Evolutionary conservation across 495 filamentous ascomycete genomes (phyloP).

Genomic region (Mytilinidion resinicola): DNA sequence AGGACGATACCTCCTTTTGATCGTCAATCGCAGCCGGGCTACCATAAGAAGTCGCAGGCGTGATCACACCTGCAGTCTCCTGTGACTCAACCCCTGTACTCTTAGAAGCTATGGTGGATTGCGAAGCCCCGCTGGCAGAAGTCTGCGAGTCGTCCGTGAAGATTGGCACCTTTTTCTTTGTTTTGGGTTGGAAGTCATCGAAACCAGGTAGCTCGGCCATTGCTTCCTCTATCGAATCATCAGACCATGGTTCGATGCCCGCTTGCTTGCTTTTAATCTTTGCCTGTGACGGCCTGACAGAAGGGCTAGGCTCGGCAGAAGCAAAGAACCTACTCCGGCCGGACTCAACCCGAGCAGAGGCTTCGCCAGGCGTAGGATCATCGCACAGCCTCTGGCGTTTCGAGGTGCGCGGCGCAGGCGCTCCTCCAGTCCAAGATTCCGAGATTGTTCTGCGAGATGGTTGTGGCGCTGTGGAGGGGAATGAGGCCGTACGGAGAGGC

Average conservation of each 20-base stretch:
- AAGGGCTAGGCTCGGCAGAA: conserved; percentile 45
- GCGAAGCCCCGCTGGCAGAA: conserved; percentile 3
- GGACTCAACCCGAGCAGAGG: conserved; percentile 30
- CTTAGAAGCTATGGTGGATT: conserved; percentile 11
- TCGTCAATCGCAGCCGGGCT: conserved; percentile 7
- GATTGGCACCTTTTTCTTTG: conserved; percentile 32
- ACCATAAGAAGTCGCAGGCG: conserved; percentile 15
- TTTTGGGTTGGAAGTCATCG: conserved; percentile 22
- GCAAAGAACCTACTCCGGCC: conserved; percentile 57
- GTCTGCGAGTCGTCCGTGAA: conserved; percentile 22
- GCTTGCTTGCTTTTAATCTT: conserved; percentile 46
- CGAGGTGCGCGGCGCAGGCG: conserved; percentile 43
- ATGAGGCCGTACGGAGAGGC: conserved; percentile 36
- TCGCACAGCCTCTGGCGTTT: conserved; percentile 62
- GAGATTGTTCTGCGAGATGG: conserved; percentile 21
- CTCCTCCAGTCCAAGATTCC: conserved; percentile 8
- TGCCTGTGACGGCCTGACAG: conserved; percentile 40
- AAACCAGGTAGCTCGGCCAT: conserved; percentile 49
- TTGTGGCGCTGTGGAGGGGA: conserved; percentile 35
- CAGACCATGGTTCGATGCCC: conserved; percentile 55
- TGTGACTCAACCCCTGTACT: conserved; percentile 11
- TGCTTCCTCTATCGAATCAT: conserved; percentile 59
- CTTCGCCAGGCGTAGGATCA: conserved; percentile 33
- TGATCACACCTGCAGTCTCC: conserved; percentile 10
- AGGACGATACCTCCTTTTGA: neutral